Conservation (phyloP, 768 basidiomycete genomes). For the Boletellus ananas region DNA sequence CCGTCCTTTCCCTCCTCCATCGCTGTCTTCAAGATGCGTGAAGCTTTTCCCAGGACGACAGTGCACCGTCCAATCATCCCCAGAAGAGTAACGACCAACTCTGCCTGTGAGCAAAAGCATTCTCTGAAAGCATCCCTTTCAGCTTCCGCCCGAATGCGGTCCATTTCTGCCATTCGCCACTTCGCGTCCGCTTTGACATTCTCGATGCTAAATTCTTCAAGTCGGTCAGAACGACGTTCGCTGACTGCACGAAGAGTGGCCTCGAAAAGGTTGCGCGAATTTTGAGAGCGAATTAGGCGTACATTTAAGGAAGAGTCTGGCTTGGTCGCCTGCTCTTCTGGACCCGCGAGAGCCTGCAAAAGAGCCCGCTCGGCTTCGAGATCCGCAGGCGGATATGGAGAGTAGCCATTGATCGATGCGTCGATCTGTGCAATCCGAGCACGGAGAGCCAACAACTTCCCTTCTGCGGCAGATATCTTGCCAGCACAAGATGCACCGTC, state of each 20-base stretch:
- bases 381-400: constrained; percentile 43
- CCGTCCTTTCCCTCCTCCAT: constrained; percentile 32
- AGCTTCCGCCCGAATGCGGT: constrained; percentile 59
- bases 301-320: constrained; percentile 54
- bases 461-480: constrained; percentile 64
- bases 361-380: constrained; percentile 72
- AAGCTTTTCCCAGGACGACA: constrained; percentile 61
- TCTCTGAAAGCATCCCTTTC: constrained; percentile 61
- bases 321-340: constrained; percentile 67
- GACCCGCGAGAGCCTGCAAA: constrained; percentile 58
- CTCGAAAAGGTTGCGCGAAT: constrained; percentile 78
- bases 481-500: constrained; percentile 76
- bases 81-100: constrained; percentile 64
- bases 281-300: constrained; percentile 64
- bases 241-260: constrained; percentile 81
- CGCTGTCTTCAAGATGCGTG: constrained; percentile 40
- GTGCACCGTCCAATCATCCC: constrained; percentile 81
- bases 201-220: constrained; percentile 68
- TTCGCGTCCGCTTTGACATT: constrained; percentile 69
- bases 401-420: constrained; percentile 33
- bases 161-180: constrained; percentile 67
- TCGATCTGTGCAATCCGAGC: constrained; percentile 59
- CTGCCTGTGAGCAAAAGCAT: constrained; percentile 61
- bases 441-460: constrained; percentile 61
- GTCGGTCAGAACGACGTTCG: constrained; percentile 72